These are phyloP conservation scores for Lycium barbarum DNA, from an alignment of 257 asterid genomes.

Conservation along the genomic window DNA sequence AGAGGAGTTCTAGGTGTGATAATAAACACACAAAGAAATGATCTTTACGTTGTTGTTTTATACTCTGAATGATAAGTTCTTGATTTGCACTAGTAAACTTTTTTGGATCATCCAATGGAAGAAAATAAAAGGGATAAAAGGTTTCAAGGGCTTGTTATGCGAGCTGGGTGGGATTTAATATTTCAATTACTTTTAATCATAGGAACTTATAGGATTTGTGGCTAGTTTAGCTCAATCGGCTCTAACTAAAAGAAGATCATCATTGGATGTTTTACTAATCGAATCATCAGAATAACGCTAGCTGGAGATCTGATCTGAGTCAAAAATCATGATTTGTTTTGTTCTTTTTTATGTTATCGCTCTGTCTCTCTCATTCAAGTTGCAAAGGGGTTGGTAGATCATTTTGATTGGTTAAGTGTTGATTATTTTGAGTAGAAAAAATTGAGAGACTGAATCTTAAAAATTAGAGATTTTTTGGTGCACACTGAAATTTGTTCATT, in stretches of 20 bases:
- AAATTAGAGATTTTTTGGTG: background rate
- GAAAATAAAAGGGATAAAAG: background rate
- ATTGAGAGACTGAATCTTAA: background rate
- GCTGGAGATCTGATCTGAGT: background rate
- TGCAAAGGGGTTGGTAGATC: background rate
- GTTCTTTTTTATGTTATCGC: background rate
- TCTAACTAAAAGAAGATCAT: background rate
- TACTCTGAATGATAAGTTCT: background rate
- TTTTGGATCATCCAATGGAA: background rate
- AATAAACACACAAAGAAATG: background rate
- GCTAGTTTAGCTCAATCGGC: background rate
- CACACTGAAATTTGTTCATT: background rate
- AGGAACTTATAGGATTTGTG: background rate
- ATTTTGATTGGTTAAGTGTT: background rate
- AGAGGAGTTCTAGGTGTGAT: background rate
- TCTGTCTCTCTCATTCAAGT: background rate
- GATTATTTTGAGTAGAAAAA: background rate
- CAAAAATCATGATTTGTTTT: background rate
- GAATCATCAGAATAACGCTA: background rate
- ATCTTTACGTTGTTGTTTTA: background rate
- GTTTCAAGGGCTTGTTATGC: background rate
- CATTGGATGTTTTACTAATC: background rate
- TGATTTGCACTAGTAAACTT: background rate
- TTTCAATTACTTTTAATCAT: background rate
- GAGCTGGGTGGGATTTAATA: background rate